Conservation (phyloP, 2,329 filamentous ascomycete species). For the Elsinoe arachidis region DNA sequence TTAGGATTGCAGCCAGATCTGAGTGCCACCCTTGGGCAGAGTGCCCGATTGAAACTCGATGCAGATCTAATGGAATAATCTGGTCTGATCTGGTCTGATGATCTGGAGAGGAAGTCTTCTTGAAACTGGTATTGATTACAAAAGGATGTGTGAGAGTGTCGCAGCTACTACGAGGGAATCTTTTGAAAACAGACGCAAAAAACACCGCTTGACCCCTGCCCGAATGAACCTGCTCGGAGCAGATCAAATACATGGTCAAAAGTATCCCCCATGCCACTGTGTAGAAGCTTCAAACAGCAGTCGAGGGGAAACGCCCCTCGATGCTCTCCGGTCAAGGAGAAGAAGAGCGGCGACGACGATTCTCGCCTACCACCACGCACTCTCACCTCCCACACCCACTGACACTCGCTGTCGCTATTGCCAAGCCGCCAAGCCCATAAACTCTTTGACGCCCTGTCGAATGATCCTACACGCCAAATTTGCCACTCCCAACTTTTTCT, state of each 20-base stretch:
- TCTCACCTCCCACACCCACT: neutral
- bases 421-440: neutral
- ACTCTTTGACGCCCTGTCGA: slow-evolving; percentile 6
- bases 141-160: slow-evolving; percentile 12
- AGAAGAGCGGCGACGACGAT: neutral
- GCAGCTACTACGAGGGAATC: slow-evolving; percentile 14
- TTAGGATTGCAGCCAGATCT: neutral
- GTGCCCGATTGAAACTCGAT: too few species aligned
- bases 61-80: neutral
- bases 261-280: slow-evolving; percentile 8
- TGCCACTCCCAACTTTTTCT: neutral
- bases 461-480: neutral
- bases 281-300: slow-evolving; percentile 10
- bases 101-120: neutral
- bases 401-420: neutral
- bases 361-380: neutral
- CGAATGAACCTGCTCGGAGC: slow-evolving; percentile 8
- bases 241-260: slow-evolving; percentile 10
- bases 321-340: slow-evolving; percentile 1
- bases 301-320: neutral
- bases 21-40: too few species aligned
- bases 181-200: slow-evolving; percentile 13
- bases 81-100: neutral
- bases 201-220: slow-evolving; percentile 12
- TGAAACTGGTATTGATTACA: slow-evolving; percentile 12